A percentile compares a stretch with the other conserved stretches of the same genome.
These are phyloP conservation scores for Crepidotus variabilis DNA, from an alignment of 768 basidiomycete genomes.

Conservation along the genomic window DNA sequence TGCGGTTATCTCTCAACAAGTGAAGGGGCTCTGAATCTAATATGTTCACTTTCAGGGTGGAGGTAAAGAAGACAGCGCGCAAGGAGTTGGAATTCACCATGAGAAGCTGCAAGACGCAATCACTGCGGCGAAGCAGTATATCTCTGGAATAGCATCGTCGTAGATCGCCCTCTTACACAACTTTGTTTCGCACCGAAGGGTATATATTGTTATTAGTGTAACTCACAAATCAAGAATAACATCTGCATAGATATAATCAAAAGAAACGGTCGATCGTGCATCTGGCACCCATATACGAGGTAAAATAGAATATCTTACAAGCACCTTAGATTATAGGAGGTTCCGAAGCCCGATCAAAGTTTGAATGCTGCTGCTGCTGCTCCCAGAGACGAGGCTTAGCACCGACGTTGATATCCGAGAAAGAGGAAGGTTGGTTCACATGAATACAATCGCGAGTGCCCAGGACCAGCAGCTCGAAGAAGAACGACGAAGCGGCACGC, in stretches of 20 bases:
- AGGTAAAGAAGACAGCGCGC: constrained; percentile 89
- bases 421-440: constrained; percentile 68
- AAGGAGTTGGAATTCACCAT: constrained; percentile 67
- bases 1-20: constrained; percentile 21
- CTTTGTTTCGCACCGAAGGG: neutral
- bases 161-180: constrained; percentile 2
- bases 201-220: neutral
- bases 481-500: constrained; percentile 92
- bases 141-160: constrained; percentile 9
- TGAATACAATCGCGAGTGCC: constrained; percentile 90
- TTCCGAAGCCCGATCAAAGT: constrained; percentile 6
- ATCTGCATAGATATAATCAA: neutral
- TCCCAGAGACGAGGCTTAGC: constrained; percentile 88
- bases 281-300: neutral
- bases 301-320: neutral
- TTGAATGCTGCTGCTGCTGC: constrained; percentile 25
- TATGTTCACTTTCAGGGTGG: constrained; percentile 59
- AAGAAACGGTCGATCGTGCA: too few species aligned
- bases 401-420: constrained; percentile 81
- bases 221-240: neutral
- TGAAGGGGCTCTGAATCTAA: constrained; percentile 3
- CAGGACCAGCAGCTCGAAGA: constrained; percentile 95
- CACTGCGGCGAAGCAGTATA: constrained; percentile 16
- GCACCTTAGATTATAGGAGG: neutral
- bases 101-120: constrained; percentile 20